A percentile compares a stretch with the other conserved stretches of the same genome.
Evolutionary conservation across 2,329 filamentous ascomycete species (phyloP).

Genomic region (Nannizziopsis arthrosporioides): DNA sequence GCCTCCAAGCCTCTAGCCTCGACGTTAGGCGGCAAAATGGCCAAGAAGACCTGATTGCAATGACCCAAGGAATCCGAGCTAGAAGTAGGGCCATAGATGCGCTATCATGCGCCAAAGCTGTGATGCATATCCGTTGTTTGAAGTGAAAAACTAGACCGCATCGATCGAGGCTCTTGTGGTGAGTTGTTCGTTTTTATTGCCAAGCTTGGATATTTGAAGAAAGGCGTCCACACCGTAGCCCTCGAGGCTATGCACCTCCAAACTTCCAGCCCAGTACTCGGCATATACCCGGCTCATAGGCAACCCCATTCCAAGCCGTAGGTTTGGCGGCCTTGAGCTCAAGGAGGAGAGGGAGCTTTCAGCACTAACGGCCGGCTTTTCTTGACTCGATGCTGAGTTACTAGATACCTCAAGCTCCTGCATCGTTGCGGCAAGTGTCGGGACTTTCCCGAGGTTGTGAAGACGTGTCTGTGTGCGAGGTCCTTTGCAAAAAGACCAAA

Average conservation of each 20-base stretch:
- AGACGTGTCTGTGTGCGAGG: conserved; percentile 65
- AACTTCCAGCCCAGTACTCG: conserved; percentile 91
- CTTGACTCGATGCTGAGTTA: conserved; percentile 21
- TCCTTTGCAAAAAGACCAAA: conserved; percentile 96
- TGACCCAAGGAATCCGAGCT: no score
- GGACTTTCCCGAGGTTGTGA: conserved; percentile 76
- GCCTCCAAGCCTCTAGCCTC: no score
- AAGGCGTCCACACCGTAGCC: conserved; percentile 96
- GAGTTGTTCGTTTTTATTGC: conserved; percentile 95
- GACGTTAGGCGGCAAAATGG: no score
- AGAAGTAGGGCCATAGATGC: no score
- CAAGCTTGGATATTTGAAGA: conserved; percentile 86
- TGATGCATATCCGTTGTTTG: no score
- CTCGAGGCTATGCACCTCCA: conserved; percentile 84
- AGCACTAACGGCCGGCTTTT: conserved; percentile 13
- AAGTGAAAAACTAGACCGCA: conserved; percentile 44
- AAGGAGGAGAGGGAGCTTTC: conserved; percentile 65
- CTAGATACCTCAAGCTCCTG: conserved; percentile 58
- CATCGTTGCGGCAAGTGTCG: conserved; percentile 83
- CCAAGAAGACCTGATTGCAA: no score
- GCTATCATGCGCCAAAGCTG: no score
- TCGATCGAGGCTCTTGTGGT: conserved; percentile 67
- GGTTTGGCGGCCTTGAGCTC: conserved; percentile 69
- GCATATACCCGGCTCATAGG: conserved; percentile 91
- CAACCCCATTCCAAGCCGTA: conserved; percentile 82